A percentile compares a stretch with the other conserved stretches of the same genome.
Evolutionary conservation across 1,284 basidiomycete genomes (phyloP).

Genomic region (Fomes fomentarius): DNA sequence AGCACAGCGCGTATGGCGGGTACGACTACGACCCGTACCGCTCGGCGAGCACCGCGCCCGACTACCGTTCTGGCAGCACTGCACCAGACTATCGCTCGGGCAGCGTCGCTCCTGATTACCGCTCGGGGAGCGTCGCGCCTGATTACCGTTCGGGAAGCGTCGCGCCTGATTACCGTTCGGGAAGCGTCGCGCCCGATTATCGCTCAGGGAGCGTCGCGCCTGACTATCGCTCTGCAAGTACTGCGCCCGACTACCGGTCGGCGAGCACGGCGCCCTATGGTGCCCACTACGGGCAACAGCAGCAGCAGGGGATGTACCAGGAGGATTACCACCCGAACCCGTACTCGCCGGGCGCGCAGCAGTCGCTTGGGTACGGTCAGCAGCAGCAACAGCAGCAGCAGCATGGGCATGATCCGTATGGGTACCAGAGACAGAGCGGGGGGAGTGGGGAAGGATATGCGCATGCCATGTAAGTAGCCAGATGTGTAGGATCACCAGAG

Average conservation of each 20-base stretch:
- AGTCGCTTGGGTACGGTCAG: conserved; percentile 17
- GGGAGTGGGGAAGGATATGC: conserved; percentile 28
- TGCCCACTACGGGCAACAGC: conserved; percentile 20
- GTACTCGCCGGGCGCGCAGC: conserved; percentile 18
- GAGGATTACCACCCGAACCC: conserved; percentile 20
- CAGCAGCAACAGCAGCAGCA: conserved; percentile 11
- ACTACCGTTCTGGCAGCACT: conserved; percentile 17
- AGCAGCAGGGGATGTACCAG: conserved; percentile 9
- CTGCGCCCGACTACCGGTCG: conserved; percentile 17
- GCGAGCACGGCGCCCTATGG: conserved; percentile 25
- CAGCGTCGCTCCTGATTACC: conserved; percentile 19
- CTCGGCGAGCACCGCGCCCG: conserved; percentile 15
- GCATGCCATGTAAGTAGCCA: conserved; percentile 36
- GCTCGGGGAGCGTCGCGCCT: conserved; percentile 15
- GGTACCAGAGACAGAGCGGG: conserved; percentile 15
- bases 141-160: conserved; percentile 11
- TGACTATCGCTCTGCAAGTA: conserved; percentile 11
- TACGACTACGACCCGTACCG: conserved; percentile 24
- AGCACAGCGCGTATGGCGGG: conserved; percentile 18
- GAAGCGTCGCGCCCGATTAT: conserved; percentile 24
- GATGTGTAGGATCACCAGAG: no score
- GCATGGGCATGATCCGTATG: conserved; percentile 12
- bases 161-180: conserved; percentile 18
- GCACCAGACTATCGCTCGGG: conserved; percentile 16
- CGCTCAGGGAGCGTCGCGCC: conserved; percentile 16